Evolutionary conservation across 805 yeast species (phyloP), one percentile per base, ranked within the genome.

Genomic region (Candida wancherniae): DNA sequence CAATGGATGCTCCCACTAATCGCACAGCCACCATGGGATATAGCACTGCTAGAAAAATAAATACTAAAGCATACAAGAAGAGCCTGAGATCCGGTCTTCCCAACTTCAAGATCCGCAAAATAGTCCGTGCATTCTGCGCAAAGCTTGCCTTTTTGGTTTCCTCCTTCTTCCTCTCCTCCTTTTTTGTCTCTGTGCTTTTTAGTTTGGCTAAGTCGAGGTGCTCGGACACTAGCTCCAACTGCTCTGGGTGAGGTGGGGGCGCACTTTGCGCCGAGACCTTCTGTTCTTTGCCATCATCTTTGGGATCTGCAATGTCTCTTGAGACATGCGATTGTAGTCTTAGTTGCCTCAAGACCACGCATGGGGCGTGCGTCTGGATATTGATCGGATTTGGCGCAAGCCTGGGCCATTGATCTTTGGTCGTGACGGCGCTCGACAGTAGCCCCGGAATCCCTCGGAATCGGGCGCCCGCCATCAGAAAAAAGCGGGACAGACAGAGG

Each of bases 1-100:
- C 71, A 14, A 65, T 57, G 3, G 67, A 58, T 1, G 64, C 55
- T 5, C 71, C 71, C 11, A 65, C 69, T 34, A 65, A 51, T 36
- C 63, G 58, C 16, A 65, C 70, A 9, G 66, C 53, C 1, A 66
- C 56, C 3, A 69, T 65, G 3, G 71, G 71, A 36, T 64, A 65
- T 23, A 65, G 41, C 19, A 65, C 70, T 3, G 71, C 70, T 48
- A 61, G 59, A 16, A 63, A 47, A 15, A 65, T 65, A 37, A 65
- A 64, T 8, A 55, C 66, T 18, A 65, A 39, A 2, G 71, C 70
- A 18, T 55, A 50, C 3, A 65, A 29, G 31, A 65, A 65, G 8
- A 63, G 47, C 32, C 44, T 55, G 33, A 55, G 35, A 36, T 65
- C 71, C 3, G 69, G 67, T 25, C 51, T 50, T 6, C 71, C 71